Percentiles rank a stretch among this genome's conserved stretches.
phyloP scores from a whole-genome alignment of 2,329 filamentous ascomycete genomes.

The Stagonosporopsis chrysanthemi region DNA sequence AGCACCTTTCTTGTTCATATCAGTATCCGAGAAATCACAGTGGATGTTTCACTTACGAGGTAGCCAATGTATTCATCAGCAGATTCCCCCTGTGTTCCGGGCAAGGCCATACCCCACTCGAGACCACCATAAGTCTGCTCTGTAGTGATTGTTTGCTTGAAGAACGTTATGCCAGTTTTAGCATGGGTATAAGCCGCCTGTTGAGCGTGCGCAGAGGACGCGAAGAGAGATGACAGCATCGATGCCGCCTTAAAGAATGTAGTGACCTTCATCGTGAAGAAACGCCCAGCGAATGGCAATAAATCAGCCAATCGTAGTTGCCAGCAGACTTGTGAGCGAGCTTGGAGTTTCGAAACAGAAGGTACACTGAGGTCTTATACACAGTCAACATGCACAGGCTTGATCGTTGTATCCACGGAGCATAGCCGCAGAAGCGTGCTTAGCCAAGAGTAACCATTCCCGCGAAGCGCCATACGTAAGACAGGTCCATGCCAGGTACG shows the following conservation, averaged over 20 bases:
- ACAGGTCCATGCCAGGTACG: conserved; percentile 15
- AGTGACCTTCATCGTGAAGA: conserved; percentile 45
- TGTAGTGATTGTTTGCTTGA: conserved; percentile 29
- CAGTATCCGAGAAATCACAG: conserved; percentile 3
- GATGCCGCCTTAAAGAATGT: conserved; percentile 46
- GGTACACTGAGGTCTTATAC: conserved; percentile 37
- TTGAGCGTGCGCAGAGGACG: conserved; percentile 39
- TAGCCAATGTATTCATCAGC: conserved; percentile 51
- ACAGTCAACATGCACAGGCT: conserved; percentile 36
- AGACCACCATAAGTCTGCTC: conserved; percentile 44
- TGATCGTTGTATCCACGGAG: conserved; percentile 7
- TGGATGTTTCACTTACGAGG: conserved; percentile 32
- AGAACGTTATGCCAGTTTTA: conserved; percentile 44
- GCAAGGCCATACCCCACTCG: conserved; percentile 47
- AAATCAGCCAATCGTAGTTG: conserved; percentile 17
- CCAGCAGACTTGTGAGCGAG: conserved; percentile 34
- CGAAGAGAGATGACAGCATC: conserved; percentile 48
- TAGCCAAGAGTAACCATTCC: conserved; percentile 10
- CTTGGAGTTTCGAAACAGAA: conserved; percentile 30
- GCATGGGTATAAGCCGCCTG: conserved; percentile 39
- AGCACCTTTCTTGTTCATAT: conserved; percentile 39
- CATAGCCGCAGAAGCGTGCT: not conserved
- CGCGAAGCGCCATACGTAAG: conserved; percentile 7
- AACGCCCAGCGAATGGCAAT: conserved; percentile 26
- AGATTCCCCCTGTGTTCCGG: conserved; percentile 27